Evolutionary conservation across 2,329 filamentous ascomycete genomes (phyloP), one percentile per base, ranked within the genome.

Genomic region (Fusarium algeriense): DNA sequence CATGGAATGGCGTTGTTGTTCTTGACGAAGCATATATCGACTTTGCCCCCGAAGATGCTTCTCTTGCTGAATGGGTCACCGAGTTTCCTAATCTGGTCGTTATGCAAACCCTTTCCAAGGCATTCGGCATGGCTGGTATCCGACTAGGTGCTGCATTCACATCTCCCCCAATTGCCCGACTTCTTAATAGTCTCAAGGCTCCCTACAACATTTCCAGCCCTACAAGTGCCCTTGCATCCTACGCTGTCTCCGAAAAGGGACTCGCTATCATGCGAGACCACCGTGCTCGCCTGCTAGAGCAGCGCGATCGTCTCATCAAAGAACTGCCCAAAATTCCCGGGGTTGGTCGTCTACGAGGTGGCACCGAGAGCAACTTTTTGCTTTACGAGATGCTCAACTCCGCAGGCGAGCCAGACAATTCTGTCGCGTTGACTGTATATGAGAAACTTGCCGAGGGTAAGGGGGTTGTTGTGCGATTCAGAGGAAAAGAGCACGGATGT

Each of bases 51-150:
- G 90, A 82, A 19, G 90, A 89, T 30, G 87, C 93, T 44, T 97
- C 93, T 73, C 87, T 98, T 30, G 95, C 96, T 30, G 93, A 97
- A 81, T 97, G 93, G 92, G 95, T 97, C 2, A 86, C 88, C 38
- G 94, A 97, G 77, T 97, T 93, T 89, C 95, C 95, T 54, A 99
- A 99, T 81, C 86, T 99, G 30, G 94, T 98, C 20, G 95, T 99
- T 62, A 94, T 98, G 93, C 96, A 99, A 85, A 99, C 96, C 2
- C 87, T 98, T n/a, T 97, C 93, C 77, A 99, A 99, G 81, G 96
- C 94, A 0, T 99, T 99, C 78, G 96, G 96, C 32, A 88, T 99
- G 78, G 96, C 96, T 7, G 96, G 95, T 54, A 97, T 99, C 78
- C 88, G 96, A 19, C 87, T 99, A 2, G 96, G 96, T 49, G 93